Base-by-base conservation (phyloP, 1,139 yeast species). In the Suhomyces anneliseae region DNA sequence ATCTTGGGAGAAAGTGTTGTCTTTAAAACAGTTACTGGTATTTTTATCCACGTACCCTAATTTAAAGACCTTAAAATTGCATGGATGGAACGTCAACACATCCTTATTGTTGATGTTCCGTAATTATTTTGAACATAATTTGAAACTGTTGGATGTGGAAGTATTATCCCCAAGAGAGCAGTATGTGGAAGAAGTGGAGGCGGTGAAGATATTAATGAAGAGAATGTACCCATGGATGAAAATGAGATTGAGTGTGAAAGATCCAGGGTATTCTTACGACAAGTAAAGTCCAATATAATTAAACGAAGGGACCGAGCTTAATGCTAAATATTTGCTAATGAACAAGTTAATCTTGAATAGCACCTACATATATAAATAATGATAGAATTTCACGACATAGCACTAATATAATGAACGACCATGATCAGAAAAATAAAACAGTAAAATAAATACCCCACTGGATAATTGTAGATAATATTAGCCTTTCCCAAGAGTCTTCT, bases 61-160 rank as follows among this genome's bases (percentile, higher is more conserved):
- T 9, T 52, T 69, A 29, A 34, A 41, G 14, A 39, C 27, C 6
- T 50, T 69, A 31, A 54, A 51, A 15, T 50, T 69, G 6, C 53
- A 48, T 38, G 72, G 73, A 1, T 68, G 72, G 69, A 44, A 42
- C 19, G 33, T 60, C 38, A 55, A 57, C 14, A 33, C 39, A 10
- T 46, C 49, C 2, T 15, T 54, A 15, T 10, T 32, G 7, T 27
- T 39, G 4, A 44, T 39, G 38, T 44, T 44, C 27, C 43, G 46
- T 34, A 39, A 32, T 24, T 39, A 39, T 34, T 34, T 39, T 27
- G 43, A 45, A 26, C 49, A 54, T 29, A 43, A 46, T 7, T 46
- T 54, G 38, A 29, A 39, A n/a, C 11, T 40, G n/a, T 31, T 54
- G 31, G 55, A 52, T 24, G 29, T 54, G 26, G 42, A 40, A 11